Conservation (phyloP, 768 basidiomycete species). For the Hypholoma sublateritium region DNA sequence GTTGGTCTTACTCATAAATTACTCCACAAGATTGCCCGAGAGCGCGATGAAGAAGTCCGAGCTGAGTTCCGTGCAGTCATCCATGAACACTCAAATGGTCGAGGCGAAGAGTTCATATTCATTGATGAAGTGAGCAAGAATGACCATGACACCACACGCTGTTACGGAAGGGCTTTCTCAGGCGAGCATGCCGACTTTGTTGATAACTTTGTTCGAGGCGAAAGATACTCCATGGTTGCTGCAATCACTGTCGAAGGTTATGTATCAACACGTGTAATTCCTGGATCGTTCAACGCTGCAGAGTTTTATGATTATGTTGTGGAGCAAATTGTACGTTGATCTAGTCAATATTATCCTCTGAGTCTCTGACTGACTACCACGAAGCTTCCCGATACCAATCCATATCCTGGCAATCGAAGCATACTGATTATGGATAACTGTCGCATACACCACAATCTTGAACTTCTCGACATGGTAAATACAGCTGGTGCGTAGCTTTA, state of each 20-base stretch:
- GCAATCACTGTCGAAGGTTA: constrained; percentile 30
- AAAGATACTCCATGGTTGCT: constrained; percentile 26
- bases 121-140: constrained; percentile 33
- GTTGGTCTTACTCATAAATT: constrained; percentile 76
- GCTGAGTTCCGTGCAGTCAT: constrained; percentile 12
- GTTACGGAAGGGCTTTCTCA: constrained; percentile 22
- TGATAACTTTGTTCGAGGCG: constrained; percentile 23
- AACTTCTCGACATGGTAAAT: too few species aligned
- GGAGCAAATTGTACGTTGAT: constrained; percentile 22
- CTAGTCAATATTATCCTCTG: too few species aligned
- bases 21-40: constrained; percentile 27
- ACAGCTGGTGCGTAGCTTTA: too few species aligned
- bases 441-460: background rate
- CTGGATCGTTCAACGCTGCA: constrained; percentile 23
- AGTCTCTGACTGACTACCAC: too few species aligned
- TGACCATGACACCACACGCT: constrained; percentile 15
- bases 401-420: background rate
- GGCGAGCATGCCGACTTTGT: constrained; percentile 20
- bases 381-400: background rate
- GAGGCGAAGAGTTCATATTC: constrained; percentile 20
- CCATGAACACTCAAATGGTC: constrained; percentile 6
- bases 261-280: constrained; percentile 22
- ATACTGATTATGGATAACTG: background rate
- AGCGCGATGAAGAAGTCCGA: constrained; percentile 18
- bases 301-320: constrained; percentile 30